These are phyloP conservation scores for Tolypocladium cylindrosporum DNA, from an alignment of 2,329 filamentous ascomycete genomes.

Conservation along the genomic window DNA sequence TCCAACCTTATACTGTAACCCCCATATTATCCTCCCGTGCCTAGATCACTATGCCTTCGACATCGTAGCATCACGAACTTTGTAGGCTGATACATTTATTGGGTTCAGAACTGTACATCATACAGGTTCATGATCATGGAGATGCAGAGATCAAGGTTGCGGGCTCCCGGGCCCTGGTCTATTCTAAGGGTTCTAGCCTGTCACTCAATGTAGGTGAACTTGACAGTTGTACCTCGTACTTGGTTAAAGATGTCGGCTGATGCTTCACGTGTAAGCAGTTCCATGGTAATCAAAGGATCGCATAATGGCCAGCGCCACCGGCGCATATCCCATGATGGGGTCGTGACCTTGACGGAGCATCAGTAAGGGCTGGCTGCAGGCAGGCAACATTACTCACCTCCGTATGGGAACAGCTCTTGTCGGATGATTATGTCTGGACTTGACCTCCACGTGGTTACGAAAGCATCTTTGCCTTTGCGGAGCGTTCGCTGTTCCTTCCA, in stretches of 20 bases:
- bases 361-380: neutral
- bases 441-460: conserved; percentile 34
- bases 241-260: neutral
- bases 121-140: neutral
- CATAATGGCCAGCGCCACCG: conserved; percentile 54
- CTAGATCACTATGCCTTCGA: neutral
- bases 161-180: neutral
- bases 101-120: neutral
- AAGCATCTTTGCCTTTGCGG: conserved; percentile 33
- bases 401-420: conserved; percentile 44
- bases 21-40: neutral
- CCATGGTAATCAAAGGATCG: conserved; percentile 46
- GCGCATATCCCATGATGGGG: conserved; percentile 53
- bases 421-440: conserved; percentile 38
- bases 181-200: neutral
- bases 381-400: conserved; percentile 31
- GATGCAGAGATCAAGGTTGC: neutral
- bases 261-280: conserved; percentile 9
- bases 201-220: too few species aligned
- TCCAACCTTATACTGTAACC: neutral
- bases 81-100: neutral
- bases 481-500: conserved; percentile 37
- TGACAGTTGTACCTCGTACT: too few species aligned
- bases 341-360: conserved; percentile 49
- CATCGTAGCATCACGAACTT: too few species aligned